Evolutionary conservation across 2,329 filamentous ascomycete genomes (phyloP).

Genomic region (Colletotrichum zoysiae): DNA sequence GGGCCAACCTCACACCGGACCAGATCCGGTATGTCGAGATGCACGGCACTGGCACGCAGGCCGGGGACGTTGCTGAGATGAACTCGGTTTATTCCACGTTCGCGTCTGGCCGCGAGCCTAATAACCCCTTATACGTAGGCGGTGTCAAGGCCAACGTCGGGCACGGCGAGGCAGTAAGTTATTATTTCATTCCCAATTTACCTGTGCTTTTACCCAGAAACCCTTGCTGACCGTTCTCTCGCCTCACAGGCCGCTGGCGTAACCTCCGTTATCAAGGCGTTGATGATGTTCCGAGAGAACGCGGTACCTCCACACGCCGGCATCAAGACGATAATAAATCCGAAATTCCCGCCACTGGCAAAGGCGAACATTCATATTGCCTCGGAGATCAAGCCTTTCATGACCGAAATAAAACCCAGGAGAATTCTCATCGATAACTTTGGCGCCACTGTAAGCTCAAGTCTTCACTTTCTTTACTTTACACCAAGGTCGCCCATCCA

Average conservation of each 20-base stretch:
- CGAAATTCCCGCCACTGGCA: constrained; percentile 68
- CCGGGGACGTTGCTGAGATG: constrained; percentile 45
- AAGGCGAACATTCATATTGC: constrained; percentile 70
- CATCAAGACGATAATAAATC: constrained; percentile 74
- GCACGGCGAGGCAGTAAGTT: too few species aligned
- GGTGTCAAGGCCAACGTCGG: too few species aligned
- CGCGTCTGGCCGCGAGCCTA: too few species aligned
- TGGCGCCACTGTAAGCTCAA: constrained; percentile 76
- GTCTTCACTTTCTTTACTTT: constrained; percentile 57
- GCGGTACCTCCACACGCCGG: constrained; percentile 62
- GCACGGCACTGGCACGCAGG: constrained; percentile 56
- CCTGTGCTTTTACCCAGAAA: too few species aligned
- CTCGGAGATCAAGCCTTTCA: constrained; percentile 58
- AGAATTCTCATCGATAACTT: constrained; percentile 75
- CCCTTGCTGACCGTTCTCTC: too few species aligned
- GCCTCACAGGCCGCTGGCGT: too few species aligned
- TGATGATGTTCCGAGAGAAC: constrained; percentile 12
- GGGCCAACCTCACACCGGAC: constrained; percentile 62
- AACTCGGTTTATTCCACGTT: too few species aligned
- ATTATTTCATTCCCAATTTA: too few species aligned
- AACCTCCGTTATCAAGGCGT: neutral
- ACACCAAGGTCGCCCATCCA: too few species aligned
- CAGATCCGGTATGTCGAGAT: constrained; percentile 57
- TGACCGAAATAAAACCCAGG: constrained; percentile 58
- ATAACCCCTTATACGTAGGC: too few species aligned